phyloP scores from a whole-genome alignment of 805 yeast genomes.

The baker's yeast (Saccharomyces cerevisiae) region DNA sequence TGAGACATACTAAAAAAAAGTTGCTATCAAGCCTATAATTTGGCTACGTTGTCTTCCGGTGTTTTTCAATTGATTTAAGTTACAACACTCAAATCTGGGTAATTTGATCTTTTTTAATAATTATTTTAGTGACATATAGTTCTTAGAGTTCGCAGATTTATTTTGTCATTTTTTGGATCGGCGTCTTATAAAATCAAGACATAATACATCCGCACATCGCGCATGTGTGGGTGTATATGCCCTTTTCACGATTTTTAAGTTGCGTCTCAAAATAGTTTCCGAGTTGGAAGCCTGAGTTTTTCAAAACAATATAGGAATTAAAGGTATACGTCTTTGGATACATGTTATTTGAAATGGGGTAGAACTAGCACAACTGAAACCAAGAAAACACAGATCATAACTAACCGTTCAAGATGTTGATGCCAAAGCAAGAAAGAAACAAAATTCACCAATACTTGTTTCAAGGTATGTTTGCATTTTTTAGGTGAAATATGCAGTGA shows the following conservation, averaged over 20 bases:
- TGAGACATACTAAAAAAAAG: neutral
- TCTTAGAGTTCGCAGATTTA: neutral
- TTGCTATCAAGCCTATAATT: no score
- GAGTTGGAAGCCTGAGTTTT: neutral
- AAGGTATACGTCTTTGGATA: neutral
- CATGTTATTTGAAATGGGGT: neutral
- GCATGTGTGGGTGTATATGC: neutral
- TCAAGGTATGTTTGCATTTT: slow-evolving; percentile 65
- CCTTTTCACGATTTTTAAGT: neutral
- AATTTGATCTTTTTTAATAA: neutral
- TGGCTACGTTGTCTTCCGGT: neutral
- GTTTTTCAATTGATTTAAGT: neutral
- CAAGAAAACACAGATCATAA: slow-evolving; percentile 2
- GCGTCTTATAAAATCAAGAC: neutral
- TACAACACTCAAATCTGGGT: neutral
- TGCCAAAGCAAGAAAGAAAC: slow-evolving; percentile 99
- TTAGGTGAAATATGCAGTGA: neutral
- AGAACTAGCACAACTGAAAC: neutral
- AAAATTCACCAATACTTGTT: slow-evolving; percentile 98
- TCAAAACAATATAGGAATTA: neutral
- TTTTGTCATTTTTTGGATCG: neutral
- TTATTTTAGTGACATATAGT: neutral
- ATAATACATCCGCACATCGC: neutral
- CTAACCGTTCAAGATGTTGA: slow-evolving; percentile 65
- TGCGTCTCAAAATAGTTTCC: neutral